Percentiles rank a stretch among this genome's conserved stretches.
Evolutionary conservation across 495 filamentous ascomycete species (phyloP).

Genomic region (Usnea hakonensis): DNA sequence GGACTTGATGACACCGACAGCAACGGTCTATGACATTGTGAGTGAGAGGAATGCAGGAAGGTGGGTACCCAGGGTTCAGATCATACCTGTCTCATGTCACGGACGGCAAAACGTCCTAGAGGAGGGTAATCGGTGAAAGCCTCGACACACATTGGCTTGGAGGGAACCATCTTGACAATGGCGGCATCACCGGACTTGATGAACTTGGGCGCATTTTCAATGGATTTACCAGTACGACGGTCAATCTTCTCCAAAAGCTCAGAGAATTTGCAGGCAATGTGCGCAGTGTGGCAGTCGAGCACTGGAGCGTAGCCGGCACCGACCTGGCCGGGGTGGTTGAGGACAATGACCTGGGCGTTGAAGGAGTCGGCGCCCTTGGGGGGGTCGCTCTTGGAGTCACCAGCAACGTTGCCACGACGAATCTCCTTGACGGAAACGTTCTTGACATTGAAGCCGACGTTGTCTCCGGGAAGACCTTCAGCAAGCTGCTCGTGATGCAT

Average conservation of each 20-base stretch:
- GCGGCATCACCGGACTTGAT: constrained; percentile 99
- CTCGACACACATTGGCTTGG: constrained; percentile 99
- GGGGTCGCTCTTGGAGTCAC: constrained; percentile 99
- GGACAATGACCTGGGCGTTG: constrained; percentile 99
- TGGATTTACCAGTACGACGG: constrained; percentile 97
- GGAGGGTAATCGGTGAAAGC: constrained; percentile 99
- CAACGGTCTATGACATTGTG: constrained; percentile 77
- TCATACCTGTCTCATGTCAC: constrained; percentile 45
- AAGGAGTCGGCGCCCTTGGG: constrained; percentile 81
- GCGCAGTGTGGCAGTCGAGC: constrained; percentile 98
- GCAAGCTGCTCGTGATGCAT: constrained; percentile 99
- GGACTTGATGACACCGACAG: constrained; percentile 82
- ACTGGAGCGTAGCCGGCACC: constrained; percentile 98
- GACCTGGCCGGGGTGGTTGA: constrained; percentile 99
- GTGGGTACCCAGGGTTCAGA: constrained; percentile 2
- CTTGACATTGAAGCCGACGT: constrained; percentile 99
- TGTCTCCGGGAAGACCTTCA: constrained; percentile 96
- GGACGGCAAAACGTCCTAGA: constrained; percentile 97
- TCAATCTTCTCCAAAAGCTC: constrained; percentile 99
- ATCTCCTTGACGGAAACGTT: constrained; percentile 99
- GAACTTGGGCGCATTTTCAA: constrained; percentile 89
- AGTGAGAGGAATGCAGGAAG: background rate
- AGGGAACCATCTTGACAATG: constrained; percentile 99
- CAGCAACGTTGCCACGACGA: constrained; percentile 98
- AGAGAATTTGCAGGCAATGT: constrained; percentile 99